Evolutionary conservation across 306 rosid genomes (phyloP).

Genomic region (Cucumis hystrix): DNA sequence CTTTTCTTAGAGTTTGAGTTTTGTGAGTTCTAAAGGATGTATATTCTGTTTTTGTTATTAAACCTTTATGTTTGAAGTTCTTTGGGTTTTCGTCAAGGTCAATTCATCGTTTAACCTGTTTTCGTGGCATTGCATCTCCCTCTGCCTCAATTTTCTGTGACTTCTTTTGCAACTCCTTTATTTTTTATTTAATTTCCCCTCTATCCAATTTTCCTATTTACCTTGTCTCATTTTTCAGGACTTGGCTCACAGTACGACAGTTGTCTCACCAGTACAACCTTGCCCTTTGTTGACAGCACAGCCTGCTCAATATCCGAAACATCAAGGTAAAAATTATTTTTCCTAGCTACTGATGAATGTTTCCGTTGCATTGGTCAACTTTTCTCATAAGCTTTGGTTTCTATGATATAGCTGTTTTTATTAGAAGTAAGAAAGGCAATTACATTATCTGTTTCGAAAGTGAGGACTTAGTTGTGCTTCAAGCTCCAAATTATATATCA

Average conservation of each 20-base stretch:
- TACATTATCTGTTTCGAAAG: not conserved
- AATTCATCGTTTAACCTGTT: not conserved
- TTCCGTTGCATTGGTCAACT: not conserved
- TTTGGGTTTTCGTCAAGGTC: not conserved
- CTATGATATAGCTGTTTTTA: not conserved
- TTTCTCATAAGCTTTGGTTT: not conserved
- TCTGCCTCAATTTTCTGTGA: not conserved
- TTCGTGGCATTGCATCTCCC: not conserved
- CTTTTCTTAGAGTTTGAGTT: not conserved
- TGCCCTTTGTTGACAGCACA: conserved; percentile 47
- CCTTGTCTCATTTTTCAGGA: conserved; percentile 42
- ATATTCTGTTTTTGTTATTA: not conserved
- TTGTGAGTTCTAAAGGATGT: not conserved
- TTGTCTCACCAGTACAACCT: conserved; percentile 37
- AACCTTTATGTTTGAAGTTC: not conserved
- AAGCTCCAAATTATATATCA: not conserved
- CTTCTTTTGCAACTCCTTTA: not conserved
- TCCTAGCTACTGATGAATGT: not conserved
- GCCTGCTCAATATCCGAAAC: conserved; percentile 57
- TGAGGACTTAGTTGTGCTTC: not conserved
- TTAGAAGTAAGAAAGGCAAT: not conserved
- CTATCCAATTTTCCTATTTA: not conserved
- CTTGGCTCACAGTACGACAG: conserved; percentile 44
- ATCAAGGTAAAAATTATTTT: conserved; percentile 42
- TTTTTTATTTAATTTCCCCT: not conserved